A percentile compares a stretch with the other conserved stretches of the same genome.
These are phyloP conservation scores for Cystobasidium sp. DNA, from an alignment of 1,284 basidiomycete genomes.

Conservation along the genomic window DNA sequence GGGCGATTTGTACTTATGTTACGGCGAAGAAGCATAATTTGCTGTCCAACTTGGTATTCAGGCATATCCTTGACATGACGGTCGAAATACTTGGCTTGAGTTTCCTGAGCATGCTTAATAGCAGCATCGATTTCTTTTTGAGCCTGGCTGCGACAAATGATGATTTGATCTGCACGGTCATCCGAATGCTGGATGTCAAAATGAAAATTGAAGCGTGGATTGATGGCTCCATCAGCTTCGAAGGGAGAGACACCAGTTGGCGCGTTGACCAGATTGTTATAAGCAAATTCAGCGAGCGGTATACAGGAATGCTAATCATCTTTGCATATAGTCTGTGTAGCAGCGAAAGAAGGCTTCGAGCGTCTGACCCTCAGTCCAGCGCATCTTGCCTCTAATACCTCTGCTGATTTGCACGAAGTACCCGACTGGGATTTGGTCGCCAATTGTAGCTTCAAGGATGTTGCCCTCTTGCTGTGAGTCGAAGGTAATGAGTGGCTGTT, in stretches of 20 bases:
- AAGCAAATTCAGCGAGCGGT: conserved; percentile 49
- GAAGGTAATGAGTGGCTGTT: conserved; percentile 55
- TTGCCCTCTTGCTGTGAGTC: conserved; percentile 73
- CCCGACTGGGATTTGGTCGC: conserved; percentile 62
- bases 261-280: conserved; percentile 50
- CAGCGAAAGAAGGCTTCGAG: conserved; percentile 57
- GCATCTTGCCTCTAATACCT: conserved; percentile 72
- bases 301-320: conserved; percentile 52
- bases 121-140: conserved; percentile 9
- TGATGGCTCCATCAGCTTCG: conserved; percentile 29
- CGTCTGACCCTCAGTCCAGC: conserved; percentile 73
- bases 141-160: background rate
- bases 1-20: too few species aligned
- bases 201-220: conserved; percentile 11
- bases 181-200: background rate
- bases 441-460: conserved; percentile 75
- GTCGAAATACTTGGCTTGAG: conserved; percentile 14
- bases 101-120: conserved; percentile 4
- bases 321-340: conserved; percentile 45
- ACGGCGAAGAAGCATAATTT: too few species aligned
- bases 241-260: conserved; percentile 49
- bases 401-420: conserved; percentile 71
- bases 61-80: conserved; percentile 8
- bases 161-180: background rate
- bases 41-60: too few species aligned